Evolutionary conservation across 148 eudicot genomes (phyloP).

Genomic region (Fallopia convolvulus): DNA sequence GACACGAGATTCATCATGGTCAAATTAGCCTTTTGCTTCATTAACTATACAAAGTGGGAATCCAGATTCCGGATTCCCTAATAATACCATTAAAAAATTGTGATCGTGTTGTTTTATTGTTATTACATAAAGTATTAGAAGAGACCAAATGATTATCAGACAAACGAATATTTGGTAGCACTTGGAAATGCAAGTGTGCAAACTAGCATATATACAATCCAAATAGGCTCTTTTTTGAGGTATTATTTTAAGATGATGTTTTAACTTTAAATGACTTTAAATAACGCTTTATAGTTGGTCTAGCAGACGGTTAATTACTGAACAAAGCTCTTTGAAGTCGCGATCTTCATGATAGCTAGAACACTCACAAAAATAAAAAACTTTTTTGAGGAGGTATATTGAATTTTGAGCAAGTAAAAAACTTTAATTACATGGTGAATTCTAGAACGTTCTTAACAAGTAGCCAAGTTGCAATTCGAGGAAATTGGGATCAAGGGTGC

Average conservation of each 20-base stretch:
- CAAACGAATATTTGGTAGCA: not conserved
- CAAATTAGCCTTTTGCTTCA: constrained; percentile 1
- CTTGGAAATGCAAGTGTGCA: not conserved
- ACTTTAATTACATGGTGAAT: too few relatives aligned
- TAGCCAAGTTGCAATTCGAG: too few relatives aligned
- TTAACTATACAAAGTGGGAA: not conserved
- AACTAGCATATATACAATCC: not conserved
- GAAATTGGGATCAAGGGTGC: too few relatives aligned
- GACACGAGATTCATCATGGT: not conserved
- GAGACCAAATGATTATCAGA: constrained; percentile 4
- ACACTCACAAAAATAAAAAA: too few relatives aligned
- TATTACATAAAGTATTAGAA: not conserved
- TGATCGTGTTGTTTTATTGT: not conserved
- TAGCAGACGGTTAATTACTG: too few relatives aligned
- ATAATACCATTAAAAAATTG: not conserved
- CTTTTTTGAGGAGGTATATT: too few relatives aligned
- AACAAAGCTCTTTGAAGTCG: too few relatives aligned
- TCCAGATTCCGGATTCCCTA: constrained; percentile 7
- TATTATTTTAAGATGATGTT: not conserved
- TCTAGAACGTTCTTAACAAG: too few relatives aligned
- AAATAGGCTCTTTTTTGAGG: constrained; percentile 3
- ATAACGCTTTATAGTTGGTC: too few relatives aligned
- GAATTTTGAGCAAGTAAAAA: too few relatives aligned
- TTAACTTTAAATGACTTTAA: too few relatives aligned
- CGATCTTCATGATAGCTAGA: too few relatives aligned